Evolutionary conservation across 345 rosid genomes (phyloP), one percentile per base, ranked within the genome.

Genomic region (Populus nigra): DNA sequence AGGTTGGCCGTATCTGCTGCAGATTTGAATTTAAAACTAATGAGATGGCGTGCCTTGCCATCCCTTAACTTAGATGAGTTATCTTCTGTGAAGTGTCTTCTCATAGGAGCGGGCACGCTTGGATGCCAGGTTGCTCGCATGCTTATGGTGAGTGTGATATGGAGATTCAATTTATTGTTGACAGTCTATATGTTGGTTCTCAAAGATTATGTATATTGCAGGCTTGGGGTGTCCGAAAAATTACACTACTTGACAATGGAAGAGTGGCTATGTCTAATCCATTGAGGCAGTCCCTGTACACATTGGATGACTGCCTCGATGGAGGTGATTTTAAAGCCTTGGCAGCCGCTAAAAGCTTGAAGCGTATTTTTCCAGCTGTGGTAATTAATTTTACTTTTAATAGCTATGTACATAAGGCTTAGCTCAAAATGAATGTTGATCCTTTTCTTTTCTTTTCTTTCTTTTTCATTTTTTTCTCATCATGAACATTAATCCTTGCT

Each of bases 51-150:
- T 69, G 98, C 96, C 17, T 81, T 93, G 84, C 99, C 99, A 9
- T 93, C 99, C 75, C 91, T 93, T 65, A 77, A 96, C 84, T 80
- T 96, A 80, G 88, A 89, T 62, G 77, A 85, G 53, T 83, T 96
- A 59, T 88, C 91, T 76, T 85, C 96, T 78, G 78, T 75, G 9
- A 96, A 92, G 88, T 96, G 99, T 84, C 99, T 96, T 85, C 98
- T 96, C 80, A 87, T 96, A 47, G 98, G 99, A 84, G 98, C 97
- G 17, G 98, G 98, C 73, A 93, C 98, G 79, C 90, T 96, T 73
- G 98, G 99, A 59, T 96, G 99, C 84, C 94, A 96, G 85, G 99
- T 93, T 80, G 93, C 98, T 43, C 96, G 99, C 62, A 92, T 89
- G 88, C 96, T 96, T 73, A 85, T 92, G 98, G 99, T 93, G 83